Percentiles rank a stretch among this genome's conserved stretches.
Evolutionary conservation across 164 flowering plant genomes (phyloP).

Genomic region (Magnolia kwangsiensis): DNA sequence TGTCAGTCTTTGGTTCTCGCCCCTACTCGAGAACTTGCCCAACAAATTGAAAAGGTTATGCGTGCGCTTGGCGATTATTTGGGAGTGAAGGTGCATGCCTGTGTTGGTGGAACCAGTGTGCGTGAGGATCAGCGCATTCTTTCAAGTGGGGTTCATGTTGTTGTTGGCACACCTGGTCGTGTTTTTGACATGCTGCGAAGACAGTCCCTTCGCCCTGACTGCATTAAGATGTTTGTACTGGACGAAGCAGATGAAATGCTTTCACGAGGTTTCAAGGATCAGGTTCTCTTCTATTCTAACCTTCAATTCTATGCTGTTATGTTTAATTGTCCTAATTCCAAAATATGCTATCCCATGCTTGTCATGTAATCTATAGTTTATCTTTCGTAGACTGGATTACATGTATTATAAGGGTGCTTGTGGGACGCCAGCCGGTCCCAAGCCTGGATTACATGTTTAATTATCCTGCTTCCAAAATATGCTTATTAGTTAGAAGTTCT

Average conservation of each 20-base stretch:
- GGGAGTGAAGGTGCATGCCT: constrained; percentile 68
- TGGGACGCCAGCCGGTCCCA: neutral
- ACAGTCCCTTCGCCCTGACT: constrained; percentile 53
- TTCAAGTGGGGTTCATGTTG: constrained; percentile 57
- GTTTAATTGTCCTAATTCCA: neutral
- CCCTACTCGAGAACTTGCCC: constrained; percentile 72
- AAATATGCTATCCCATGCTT: neutral
- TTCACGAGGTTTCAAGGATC: constrained; percentile 65
- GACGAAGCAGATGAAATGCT: constrained; percentile 77
- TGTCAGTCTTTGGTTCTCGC: constrained; percentile 71
- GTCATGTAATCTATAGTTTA: neutral
- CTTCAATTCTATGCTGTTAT: neutral
- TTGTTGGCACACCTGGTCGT: constrained; percentile 70
- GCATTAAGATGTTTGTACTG: constrained; percentile 53
- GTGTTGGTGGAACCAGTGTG: constrained; percentile 72
- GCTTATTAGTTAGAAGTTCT: neutral
- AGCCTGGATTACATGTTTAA: neutral
- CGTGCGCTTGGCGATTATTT: constrained; percentile 69
- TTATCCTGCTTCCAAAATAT: neutral
- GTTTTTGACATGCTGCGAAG: constrained; percentile 59
- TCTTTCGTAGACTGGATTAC: neutral
- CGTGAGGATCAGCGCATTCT: constrained; percentile 57
- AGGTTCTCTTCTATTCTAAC: constrained; percentile 24
- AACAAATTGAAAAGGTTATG: constrained; percentile 76
- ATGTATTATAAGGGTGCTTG: neutral